These are phyloP conservation scores for Amylostereum chailletii DNA, from an alignment of 1,284 basidiomycete genomes.

Conservation along the genomic window DNA sequence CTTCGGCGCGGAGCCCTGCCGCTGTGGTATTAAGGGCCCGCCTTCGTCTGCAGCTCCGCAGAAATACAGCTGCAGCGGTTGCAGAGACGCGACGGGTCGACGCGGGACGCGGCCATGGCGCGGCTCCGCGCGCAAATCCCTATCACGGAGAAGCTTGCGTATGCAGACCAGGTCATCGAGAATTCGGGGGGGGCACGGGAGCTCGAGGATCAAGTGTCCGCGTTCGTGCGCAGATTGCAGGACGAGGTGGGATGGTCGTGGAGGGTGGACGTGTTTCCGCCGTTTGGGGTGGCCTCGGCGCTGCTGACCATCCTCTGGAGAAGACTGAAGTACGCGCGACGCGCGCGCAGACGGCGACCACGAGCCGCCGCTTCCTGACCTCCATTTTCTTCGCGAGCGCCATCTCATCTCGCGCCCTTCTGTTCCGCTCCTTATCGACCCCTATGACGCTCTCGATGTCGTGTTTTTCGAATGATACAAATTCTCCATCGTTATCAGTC, in stretches of 20 bases:
- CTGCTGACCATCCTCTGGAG: conserved; percentile 24
- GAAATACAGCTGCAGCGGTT: conserved; percentile 78
- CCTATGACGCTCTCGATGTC: too few relatives aligned
- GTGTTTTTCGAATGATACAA: too few relatives aligned
- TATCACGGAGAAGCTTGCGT: conserved; percentile 70
- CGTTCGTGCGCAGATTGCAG: conserved; percentile 51
- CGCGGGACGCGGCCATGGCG: conserved; percentile 54
- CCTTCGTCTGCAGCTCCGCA: conserved; percentile 39
- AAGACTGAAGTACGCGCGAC: conserved; percentile 12
- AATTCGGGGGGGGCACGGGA: conserved; percentile 76
- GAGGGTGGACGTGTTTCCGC: conserved; percentile 69
- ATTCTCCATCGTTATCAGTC: too few relatives aligned
- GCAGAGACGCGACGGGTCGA: conserved; percentile 57
- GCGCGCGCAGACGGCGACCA: neutral
- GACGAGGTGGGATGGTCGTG: conserved; percentile 53
- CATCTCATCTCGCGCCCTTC: too few relatives aligned
- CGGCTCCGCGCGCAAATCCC: conserved; percentile 80
- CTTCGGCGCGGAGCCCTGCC: neutral
- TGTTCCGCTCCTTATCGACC: too few relatives aligned
- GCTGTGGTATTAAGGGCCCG: neutral
- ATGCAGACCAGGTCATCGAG: conserved; percentile 84
- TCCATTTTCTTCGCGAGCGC: too few relatives aligned
- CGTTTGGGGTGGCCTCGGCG: conserved; percentile 47
- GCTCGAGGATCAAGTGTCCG: conserved; percentile 61
- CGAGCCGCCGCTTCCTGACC: neutral